These are phyloP conservation scores for Pestalotiopsis sp. DNA, from an alignment of 2,329 filamentous ascomycete genomes.

Conservation along the genomic window DNA sequence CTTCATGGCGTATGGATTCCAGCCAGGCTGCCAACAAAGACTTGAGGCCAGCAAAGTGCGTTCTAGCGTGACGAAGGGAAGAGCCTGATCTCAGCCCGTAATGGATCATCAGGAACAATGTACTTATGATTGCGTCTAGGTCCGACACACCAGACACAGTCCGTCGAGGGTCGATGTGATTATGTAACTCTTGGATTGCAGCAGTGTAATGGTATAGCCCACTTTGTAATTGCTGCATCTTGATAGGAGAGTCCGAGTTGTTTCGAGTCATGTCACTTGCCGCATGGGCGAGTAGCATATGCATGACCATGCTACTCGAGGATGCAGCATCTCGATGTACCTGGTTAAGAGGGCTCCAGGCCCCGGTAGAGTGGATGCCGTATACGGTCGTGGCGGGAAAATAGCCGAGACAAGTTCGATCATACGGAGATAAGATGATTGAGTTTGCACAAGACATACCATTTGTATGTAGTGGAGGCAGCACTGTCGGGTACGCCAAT, in stretches of 20 bases:
- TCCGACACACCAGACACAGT: neutral
- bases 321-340: slow-evolving; percentile 4
- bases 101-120: slow-evolving; percentile 14
- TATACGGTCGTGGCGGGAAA: slow-evolving; percentile 14
- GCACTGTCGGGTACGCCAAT: neutral
- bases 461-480: neutral
- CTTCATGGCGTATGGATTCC: neutral
- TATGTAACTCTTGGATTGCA: neutral
- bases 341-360: slow-evolving; percentile 10
- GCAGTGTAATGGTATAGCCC: neutral
- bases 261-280: slow-evolving; percentile 9
- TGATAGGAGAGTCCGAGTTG: neutral
- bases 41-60: slow-evolving; percentile 3
- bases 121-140: slow-evolving; percentile 10
- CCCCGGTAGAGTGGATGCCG: neutral
- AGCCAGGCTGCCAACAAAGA: neutral
- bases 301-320: slow-evolving; percentile 15
- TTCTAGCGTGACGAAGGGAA: slow-evolving; percentile 1
- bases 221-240: neutral
- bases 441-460: slow-evolving; percentile 7
- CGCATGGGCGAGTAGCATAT: slow-evolving; percentile 11
- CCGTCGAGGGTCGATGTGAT: neutral
- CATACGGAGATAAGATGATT: slow-evolving; percentile 4
- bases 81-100: slow-evolving; percentile 2
- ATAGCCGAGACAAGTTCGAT: slow-evolving; percentile 8